phyloP scores from a whole-genome alignment of 495 filamentous ascomycete species.

The Penicillium fimorum region DNA sequence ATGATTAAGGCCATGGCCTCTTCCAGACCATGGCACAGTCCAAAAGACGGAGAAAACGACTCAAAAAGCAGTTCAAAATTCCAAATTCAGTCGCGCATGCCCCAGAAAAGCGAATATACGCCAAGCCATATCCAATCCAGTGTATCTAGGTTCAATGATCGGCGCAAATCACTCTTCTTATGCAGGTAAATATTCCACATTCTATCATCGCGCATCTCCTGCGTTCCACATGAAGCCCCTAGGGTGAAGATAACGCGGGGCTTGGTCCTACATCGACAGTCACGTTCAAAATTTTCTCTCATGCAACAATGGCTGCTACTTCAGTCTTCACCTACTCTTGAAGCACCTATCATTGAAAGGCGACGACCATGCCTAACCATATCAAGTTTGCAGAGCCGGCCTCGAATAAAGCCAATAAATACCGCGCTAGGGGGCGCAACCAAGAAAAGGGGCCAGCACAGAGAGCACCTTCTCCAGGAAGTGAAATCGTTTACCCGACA shows the following conservation, averaged over 20 bases:
- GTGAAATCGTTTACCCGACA: conserved; percentile 36
- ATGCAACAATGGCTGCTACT: conserved; percentile 20
- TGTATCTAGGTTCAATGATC: conserved; percentile 33
- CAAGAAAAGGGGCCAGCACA: conserved; percentile 28
- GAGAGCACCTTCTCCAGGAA: conserved; percentile 26
- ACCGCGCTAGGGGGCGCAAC: conserved; percentile 10
- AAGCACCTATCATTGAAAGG: conserved; percentile 16
- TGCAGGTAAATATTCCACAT: conserved; percentile 28
- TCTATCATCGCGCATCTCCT: conserved; percentile 34
- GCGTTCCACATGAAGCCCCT: conserved; percentile 32
- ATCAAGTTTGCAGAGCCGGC: conserved; percentile 30
- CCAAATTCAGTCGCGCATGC: conserved; percentile 3
- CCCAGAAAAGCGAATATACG: conserved; percentile 14
- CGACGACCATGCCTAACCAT: conserved; percentile 21
- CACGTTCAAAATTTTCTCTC: conserved; percentile 21
- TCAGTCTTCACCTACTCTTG: conserved; percentile 19
- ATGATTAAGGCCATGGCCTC: background rate
- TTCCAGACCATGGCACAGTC: background rate
- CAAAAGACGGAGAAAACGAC: background rate
- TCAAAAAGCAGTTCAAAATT: background rate
- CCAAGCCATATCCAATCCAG: conserved; percentile 22
- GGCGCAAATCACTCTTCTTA: conserved; percentile 24
- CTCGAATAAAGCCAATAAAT: conserved; percentile 8
- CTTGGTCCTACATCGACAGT: conserved; percentile 25
- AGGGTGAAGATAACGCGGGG: conserved; percentile 29